phyloP scores from a whole-genome alignment of 257 asterid genomes.

The Jasminum sambac region DNA sequence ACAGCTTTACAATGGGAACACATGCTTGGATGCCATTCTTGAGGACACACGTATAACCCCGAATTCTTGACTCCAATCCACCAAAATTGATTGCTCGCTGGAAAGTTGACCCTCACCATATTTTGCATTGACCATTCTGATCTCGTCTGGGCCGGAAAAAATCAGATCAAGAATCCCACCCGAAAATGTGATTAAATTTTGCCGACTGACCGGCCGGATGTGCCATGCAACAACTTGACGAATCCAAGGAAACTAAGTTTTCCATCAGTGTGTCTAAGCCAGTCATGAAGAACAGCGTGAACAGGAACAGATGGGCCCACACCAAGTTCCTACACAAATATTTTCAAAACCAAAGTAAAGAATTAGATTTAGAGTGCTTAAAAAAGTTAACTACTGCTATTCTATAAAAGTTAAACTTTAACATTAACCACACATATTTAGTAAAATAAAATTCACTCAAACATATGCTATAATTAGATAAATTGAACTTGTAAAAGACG shows the following conservation, averaged over 20 bases:
- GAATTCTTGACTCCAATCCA: conserved; percentile 4
- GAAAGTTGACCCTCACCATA: neutral
- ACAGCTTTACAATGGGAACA: conserved; percentile 44
- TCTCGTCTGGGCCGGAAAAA: conserved; percentile 10
- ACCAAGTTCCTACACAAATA: conserved; percentile 74
- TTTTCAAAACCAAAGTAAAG: neutral
- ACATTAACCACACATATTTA: too few species aligned
- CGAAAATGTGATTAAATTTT: conserved; percentile 48
- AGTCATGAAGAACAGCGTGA: conserved; percentile 84
- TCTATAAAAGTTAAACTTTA: too few species aligned
- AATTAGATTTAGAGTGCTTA: neutral
- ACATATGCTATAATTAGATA: too few species aligned
- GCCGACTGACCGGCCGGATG: conserved; percentile 66
- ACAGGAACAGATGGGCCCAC: conserved; percentile 79
- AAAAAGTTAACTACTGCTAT: too few species aligned
- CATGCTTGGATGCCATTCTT: conserved; percentile 7
- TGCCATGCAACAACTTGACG: conserved; percentile 73
- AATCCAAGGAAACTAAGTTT: conserved; percentile 89
- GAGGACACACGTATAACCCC: neutral
- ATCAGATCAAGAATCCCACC: conserved; percentile 6
- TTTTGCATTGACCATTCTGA: neutral
- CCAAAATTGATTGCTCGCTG: neutral
- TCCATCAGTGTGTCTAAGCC: conserved; percentile 86
- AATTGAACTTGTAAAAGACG: neutral
- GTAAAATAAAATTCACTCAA: too few species aligned